Conservation (phyloP, 108 stramenopile species). For the Cyclotella atomus region DNA sequence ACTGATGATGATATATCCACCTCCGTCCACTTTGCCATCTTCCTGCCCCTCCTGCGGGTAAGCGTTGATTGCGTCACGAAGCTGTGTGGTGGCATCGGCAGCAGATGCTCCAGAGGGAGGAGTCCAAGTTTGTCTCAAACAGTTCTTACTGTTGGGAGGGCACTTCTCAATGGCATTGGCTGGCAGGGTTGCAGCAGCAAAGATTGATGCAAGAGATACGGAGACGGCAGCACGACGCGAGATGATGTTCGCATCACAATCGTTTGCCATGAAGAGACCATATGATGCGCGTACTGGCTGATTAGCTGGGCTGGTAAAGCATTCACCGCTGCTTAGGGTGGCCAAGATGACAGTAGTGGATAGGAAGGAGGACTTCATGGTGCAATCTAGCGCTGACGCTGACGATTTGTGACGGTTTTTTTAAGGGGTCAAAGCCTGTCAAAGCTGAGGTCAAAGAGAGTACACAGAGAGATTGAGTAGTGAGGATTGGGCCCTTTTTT, state of each 20-base stretch:
- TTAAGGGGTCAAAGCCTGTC: no score
- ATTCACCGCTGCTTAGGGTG: neutral
- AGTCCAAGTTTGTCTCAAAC: slow-evolving; percentile 78
- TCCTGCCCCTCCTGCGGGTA: slow-evolving; percentile 77
- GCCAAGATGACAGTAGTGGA: neutral
- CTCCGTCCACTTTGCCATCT: slow-evolving; percentile 66
- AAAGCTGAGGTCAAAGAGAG: no score
- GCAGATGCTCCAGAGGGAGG: slow-evolving; percentile 62
- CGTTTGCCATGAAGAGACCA: neutral
- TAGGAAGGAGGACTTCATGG: neutral
- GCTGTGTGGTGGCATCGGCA: slow-evolving; percentile 48
- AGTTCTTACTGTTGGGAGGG: slow-evolving; percentile 68
- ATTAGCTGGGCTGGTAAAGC: slow-evolving; percentile 9
- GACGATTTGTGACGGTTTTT: no score
- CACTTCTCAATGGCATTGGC: slow-evolving; percentile 74
- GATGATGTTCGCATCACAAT: neutral
- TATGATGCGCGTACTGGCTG: neutral
- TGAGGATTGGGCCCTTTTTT: no score
- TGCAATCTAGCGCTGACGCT: neutral
- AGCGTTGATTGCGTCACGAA: slow-evolving; percentile 54
- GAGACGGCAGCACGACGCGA: slow-evolving; percentile 32
- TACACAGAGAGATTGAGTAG: no score
- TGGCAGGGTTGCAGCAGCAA: slow-evolving; percentile 10
- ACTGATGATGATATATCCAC: slow-evolving; percentile 71
- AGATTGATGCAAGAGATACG: slow-evolving; percentile 24